These are phyloP conservation scores for Komagataella ulmi DNA, from an alignment of 805 yeast species.

Conservation along the genomic window DNA sequence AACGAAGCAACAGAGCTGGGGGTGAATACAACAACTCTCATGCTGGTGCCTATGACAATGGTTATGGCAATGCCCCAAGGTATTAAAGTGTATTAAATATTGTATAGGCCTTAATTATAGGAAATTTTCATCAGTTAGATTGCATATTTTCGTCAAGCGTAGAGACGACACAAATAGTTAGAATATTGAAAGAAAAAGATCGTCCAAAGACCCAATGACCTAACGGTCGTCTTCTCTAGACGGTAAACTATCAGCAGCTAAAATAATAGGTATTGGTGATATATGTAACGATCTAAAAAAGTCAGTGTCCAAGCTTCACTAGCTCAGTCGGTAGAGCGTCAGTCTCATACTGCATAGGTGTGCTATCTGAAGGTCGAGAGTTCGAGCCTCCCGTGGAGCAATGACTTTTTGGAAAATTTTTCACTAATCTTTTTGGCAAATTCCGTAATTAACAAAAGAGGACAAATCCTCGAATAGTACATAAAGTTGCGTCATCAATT, in stretches of 20 bases:
- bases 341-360: constrained; percentile 6
- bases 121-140: not conserved
- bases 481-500: not conserved
- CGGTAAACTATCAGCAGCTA: too few relatives aligned
- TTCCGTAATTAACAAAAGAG: not conserved
- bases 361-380: constrained; percentile 6
- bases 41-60: not conserved
- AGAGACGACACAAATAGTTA: too few relatives aligned
- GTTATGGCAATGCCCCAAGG: not conserved
- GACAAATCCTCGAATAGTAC: not conserved
- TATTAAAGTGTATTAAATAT: not conserved
- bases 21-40: not conserved
- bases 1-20: not conserved
- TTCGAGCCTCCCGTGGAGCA: constrained; percentile 6
- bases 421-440: not conserved
- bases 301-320: constrained; percentile 2
- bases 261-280: too few relatives aligned
- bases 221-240: too few relatives aligned
- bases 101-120: not conserved
- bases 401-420: not conserved
- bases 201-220: too few relatives aligned
- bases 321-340: constrained; percentile 10
- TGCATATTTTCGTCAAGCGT: too few relatives aligned
- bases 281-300: too few relatives aligned
- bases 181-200: too few relatives aligned